A percentile compares a stretch with the other conserved stretches of the same genome.
phyloP scores from a whole-genome alignment of 2,329 filamentous ascomycete genomes.

The Aaosphaeria pasadenensis region DNA sequence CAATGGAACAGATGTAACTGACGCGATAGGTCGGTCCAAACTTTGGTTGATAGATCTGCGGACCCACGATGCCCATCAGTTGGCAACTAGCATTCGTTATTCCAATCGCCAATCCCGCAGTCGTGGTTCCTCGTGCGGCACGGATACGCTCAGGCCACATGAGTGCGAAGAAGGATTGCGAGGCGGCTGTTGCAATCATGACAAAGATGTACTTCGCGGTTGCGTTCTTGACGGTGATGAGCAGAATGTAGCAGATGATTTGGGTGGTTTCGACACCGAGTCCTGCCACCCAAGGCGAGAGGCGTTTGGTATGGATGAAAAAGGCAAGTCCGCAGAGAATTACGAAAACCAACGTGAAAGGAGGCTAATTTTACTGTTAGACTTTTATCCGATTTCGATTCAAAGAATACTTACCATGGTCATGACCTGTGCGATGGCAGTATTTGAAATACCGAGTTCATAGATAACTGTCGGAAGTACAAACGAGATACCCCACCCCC shows the following conservation, averaged over 20 bases:
- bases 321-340: constrained; percentile 15
- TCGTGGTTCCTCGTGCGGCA: constrained; percentile 39
- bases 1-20: constrained; percentile 37
- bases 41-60: constrained; percentile 40
- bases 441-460: constrained; percentile 15
- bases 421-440: constrained; percentile 19
- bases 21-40: constrained; percentile 40
- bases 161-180: constrained; percentile 39
- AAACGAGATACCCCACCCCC: constrained; percentile 21
- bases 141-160: constrained; percentile 43
- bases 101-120: constrained; percentile 38
- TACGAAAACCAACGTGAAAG: constrained; percentile 19
- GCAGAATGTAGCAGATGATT: constrained; percentile 40
- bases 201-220: constrained; percentile 41
- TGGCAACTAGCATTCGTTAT: constrained; percentile 34
- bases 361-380: constrained; percentile 10
- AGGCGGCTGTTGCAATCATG: constrained; percentile 40
- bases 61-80: constrained; percentile 40
- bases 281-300: constrained; percentile 19
- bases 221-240: constrained; percentile 35
- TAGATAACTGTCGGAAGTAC: constrained; percentile 20
- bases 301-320: constrained; percentile 17
- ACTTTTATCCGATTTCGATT: background rate
- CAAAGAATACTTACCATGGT: constrained; percentile 16
- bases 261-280: constrained; percentile 28